Evolutionary conservation across 2,329 filamentous ascomycete species (phyloP).

Genomic region (Phoma sp.): DNA sequence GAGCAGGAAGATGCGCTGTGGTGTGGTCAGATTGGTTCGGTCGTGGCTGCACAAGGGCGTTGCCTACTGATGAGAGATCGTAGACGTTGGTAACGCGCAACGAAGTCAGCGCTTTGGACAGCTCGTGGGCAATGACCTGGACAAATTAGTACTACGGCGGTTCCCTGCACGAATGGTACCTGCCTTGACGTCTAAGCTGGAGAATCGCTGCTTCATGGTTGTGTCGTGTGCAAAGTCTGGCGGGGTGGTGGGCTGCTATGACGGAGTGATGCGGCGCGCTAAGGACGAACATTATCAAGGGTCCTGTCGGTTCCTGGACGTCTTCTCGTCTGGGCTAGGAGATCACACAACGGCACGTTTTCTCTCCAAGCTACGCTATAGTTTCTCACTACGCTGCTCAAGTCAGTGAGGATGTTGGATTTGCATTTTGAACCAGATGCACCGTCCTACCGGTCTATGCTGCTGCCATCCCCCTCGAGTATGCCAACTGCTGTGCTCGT

Average conservation of each 20-base stretch:
- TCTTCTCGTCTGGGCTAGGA: too few species aligned
- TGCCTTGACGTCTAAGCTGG: constrained; percentile 79
- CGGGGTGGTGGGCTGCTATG: constrained; percentile 41
- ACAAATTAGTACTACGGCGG: constrained; percentile 8
- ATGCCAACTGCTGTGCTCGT: constrained; percentile 28
- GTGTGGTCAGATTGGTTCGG: constrained; percentile 12
- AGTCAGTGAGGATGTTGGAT: constrained; percentile 15
- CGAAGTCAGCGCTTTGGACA: constrained; percentile 76
- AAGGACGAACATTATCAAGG: too few species aligned
- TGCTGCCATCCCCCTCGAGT: constrained; percentile 14
- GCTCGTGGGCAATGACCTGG: constrained; percentile 93
- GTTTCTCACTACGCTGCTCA: neutral
- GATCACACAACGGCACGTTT: too few species aligned
- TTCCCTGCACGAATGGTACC: neutral
- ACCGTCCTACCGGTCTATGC: constrained; percentile 18
- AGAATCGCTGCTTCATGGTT: constrained; percentile 79
- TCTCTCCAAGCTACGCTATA: too few species aligned
- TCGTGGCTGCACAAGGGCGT: neutral
- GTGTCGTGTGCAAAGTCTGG: constrained; percentile 45
- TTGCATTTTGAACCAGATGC: constrained; percentile 9
- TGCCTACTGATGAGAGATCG: constrained; percentile 79
- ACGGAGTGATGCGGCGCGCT: constrained; percentile 21
- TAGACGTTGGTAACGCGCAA: constrained; percentile 93
- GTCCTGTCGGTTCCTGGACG: too few species aligned
- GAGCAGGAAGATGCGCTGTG: constrained; percentile 84